Evolutionary conservation across 768 basidiomycete species (phyloP), one percentile per base, ranked within the genome.

Genomic region (Naganishia vaughanmartiniae): DNA sequence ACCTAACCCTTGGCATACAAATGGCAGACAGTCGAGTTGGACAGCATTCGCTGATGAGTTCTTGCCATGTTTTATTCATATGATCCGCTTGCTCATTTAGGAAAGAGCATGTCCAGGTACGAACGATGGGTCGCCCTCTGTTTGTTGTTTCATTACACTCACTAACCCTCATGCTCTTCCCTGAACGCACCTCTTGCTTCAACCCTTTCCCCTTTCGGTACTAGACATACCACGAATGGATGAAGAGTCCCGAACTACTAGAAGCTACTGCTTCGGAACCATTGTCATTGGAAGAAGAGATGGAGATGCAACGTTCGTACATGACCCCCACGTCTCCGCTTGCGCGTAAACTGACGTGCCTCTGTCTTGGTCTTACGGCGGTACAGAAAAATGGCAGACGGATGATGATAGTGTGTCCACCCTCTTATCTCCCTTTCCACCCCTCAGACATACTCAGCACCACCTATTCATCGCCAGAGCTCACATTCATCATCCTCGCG

Each of bases 171-270:
- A 39, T 53, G 34, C 48, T 24, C 34, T 48, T 33, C 42, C 17
- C 15, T 42, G 7, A 7, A 36, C 42, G 7, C 7, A 15, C 42
- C 10, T 15, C 17, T 2, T 42, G 15, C 42, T 15, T 42, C 15
- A 15, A 42, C 42, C 15, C 42, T 15, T 42, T 42, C 42, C 42
- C 9, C 36, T 42, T 15, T 7, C 42, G 12, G 24, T n/a, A 39
- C 2, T 66, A 93, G 90, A 89, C 82, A 76, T 97, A 96, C 76
- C 87, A 94, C 77, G 84, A 85, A 72, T 97, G 93, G 93, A 95
- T 97, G 93, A 83, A 85, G 33, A 85, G 86, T 77, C 86, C 87
- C 39, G 87, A 87, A 72, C 83, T 97, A 66, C 86, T 88, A 51
- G 84, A 87, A 58, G 83, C 89, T 21, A 96, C 92, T 0, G 92